Evolutionary conservation across 202 grass and related monocot genomes (phyloP), one percentile per base, ranked within the genome.

Genomic region (Zoysia matrella): DNA sequence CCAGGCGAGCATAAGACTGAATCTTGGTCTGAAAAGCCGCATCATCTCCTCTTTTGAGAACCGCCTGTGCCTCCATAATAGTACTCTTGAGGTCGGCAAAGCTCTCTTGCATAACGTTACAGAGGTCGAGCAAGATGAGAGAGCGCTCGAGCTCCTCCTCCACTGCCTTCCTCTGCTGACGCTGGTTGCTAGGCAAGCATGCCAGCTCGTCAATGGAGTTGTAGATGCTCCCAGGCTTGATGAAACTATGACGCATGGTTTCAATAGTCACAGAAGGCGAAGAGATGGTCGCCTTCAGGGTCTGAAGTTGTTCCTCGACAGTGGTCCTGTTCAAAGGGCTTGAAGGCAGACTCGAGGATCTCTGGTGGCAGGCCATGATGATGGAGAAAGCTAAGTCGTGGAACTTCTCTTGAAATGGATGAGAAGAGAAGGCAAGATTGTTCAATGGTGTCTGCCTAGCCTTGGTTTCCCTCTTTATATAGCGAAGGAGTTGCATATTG

Each of bases 131-230:
- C 68, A 91, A 71, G 39, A 47, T 50, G 36, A 93, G 61, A 0
- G 86, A 93, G 16, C 30, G 7, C 13, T 91, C 88, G 0, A 97
- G 71, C 80, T 90, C 85, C 47, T 85, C 47, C 62, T 92, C 84
- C 11, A 91, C 65, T n/a, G 30, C 53, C 18, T 83, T 88, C 60
- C 45, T 36, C 30, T 36, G 30, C 30, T 36, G 30, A 1, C 30
- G 30, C 30, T 36, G 30, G 30, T 36, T 46, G 66, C 67, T 88
- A 41, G 84, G 80, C 10, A 85, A 70, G 47, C 69, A 67, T 12
- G 76, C 18, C 64, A 93, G 46, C 44, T 67, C 86, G 2, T 83
- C 12, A 5, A 97, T 89, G 76, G 60, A 40, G 47, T 68, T 76
- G 47, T 93, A 89, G 58, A 89, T 22, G 46, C 53, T 51, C 2